phyloP scores from a whole-genome alignment of 371 early-diverging fungal species.

The Blakeslea trispora region DNA sequence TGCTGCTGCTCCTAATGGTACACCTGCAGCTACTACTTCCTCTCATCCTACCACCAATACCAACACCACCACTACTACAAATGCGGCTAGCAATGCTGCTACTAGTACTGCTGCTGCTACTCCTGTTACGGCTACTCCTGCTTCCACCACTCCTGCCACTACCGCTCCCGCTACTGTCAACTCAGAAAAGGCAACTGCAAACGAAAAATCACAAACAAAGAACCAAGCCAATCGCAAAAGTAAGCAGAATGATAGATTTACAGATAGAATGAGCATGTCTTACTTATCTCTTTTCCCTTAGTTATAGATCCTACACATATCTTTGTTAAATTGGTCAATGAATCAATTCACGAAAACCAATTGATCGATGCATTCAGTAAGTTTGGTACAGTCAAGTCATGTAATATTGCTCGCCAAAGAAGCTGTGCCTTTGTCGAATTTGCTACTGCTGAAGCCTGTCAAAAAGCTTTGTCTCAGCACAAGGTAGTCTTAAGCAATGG shows the following conservation, averaged over 20 bases:
- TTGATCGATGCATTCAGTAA: slow-evolving; percentile 39
- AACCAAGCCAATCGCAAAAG: slow-evolving; percentile 18
- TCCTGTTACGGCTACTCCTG: not conserved
- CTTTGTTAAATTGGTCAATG: slow-evolving; percentile 43
- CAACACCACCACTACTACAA: slow-evolving; percentile 1
- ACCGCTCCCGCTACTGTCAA: not conserved
- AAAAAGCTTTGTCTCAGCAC: slow-evolving; percentile 45
- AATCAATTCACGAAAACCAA: slow-evolving; percentile 33
- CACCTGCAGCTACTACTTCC: slow-evolving; percentile 20
- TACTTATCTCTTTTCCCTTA: not conserved
- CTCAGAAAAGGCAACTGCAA: slow-evolving; percentile 8
- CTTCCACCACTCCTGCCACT: slow-evolving; percentile 2
- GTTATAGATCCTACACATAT: slow-evolving; percentile 27
- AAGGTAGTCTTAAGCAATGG: slow-evolving; percentile 26
- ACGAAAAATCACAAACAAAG: slow-evolving; percentile 14
- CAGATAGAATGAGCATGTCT: not conserved
- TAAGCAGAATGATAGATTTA: slow-evolving; percentile 1
- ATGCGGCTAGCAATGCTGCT: not conserved
- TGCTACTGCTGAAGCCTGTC: slow-evolving; percentile 33
- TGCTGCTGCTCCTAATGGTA: slow-evolving; percentile 2
- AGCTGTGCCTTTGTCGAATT: slow-evolving; percentile 46
- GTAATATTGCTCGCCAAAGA: slow-evolving; percentile 19
- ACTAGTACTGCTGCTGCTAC: slow-evolving; percentile 3
- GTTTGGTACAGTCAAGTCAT: slow-evolving; percentile 40
- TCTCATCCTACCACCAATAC: slow-evolving; percentile 7